Evolutionary conservation across 2,329 filamentous ascomycete genomes (phyloP).

Genomic region (Penicillium decumbens): DNA sequence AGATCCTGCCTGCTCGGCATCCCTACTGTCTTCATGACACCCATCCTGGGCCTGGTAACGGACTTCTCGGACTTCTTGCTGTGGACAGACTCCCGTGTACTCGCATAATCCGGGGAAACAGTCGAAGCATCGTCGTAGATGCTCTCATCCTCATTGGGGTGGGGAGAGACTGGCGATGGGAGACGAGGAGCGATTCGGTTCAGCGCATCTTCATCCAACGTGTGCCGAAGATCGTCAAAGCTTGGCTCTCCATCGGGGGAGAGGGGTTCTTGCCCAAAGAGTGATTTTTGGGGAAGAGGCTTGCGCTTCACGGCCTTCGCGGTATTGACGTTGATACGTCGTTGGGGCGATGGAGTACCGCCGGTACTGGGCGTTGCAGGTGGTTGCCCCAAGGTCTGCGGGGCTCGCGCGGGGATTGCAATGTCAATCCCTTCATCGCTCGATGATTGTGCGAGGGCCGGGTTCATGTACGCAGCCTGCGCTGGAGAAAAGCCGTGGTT

Average conservation of each 20-base stretch:
- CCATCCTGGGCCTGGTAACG: constrained; percentile 63
- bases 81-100: constrained; percentile 55
- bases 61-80: constrained; percentile 40
- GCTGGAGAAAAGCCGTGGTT: not conserved
- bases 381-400: constrained; percentile 17
- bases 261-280: constrained; percentile 15
- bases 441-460: constrained; percentile 5
- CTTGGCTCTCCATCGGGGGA: constrained; percentile 32
- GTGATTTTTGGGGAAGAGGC: constrained; percentile 45
- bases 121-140: constrained; percentile 60
- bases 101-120: constrained; percentile 72
- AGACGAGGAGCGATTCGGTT: constrained; percentile 44
- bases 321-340: constrained; percentile 34
- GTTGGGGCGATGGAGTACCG: constrained; percentile 11
- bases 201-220: constrained; percentile 49
- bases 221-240: constrained; percentile 40
- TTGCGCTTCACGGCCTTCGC: constrained; percentile 50
- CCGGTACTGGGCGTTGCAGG: constrained; percentile 12
- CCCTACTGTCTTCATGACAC: constrained; percentile 74
- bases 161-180: constrained; percentile 26
- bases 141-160: constrained; percentile 36
- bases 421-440: constrained; percentile 16
- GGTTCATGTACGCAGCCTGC: not conserved
- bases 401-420: constrained; percentile 28
- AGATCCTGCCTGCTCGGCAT: constrained; percentile 43